phyloP scores from a whole-genome alignment of 2,329 filamentous ascomycete genomes.

The Calonectria pauciramosa region DNA sequence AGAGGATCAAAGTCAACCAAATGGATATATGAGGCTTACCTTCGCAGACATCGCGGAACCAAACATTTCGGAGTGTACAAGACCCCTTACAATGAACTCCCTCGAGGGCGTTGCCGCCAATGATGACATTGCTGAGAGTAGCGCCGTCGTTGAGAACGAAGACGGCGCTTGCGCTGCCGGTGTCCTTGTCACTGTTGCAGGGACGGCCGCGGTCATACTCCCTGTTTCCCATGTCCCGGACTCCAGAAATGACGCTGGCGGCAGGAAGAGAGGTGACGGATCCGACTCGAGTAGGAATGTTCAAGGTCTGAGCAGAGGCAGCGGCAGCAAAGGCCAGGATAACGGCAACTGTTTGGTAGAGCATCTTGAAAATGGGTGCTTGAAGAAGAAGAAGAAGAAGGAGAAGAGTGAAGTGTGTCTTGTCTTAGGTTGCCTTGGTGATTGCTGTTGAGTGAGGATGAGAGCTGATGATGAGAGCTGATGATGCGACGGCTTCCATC shows the following conservation, averaged over 20 bases:
- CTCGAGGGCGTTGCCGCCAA: slow-evolving; percentile 37
- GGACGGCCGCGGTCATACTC: slow-evolving; percentile 23
- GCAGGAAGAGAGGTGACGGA: neutral
- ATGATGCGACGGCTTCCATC: too few species aligned
- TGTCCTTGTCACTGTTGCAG: slow-evolving; percentile 18
- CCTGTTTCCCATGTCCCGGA: slow-evolving; percentile 8
- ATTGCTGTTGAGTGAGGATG: too few species aligned
- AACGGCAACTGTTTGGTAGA: slow-evolving; percentile 5
- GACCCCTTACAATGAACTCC: slow-evolving; percentile 46
- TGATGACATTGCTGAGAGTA: slow-evolving; percentile 34
- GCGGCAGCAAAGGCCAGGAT: slow-evolving; percentile 10
- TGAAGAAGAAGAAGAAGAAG: too few species aligned
- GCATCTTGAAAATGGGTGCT: slow-evolving; percentile 25
- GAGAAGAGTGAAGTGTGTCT: too few species aligned
- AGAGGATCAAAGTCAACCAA: too few species aligned
- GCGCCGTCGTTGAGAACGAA: slow-evolving; percentile 36
- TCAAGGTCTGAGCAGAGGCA: slow-evolving; percentile 18
- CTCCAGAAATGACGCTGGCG: slow-evolving; percentile 10
- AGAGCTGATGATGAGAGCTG: too few species aligned
- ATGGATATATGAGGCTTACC: too few species aligned
- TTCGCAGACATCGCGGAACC: slow-evolving; percentile 56
- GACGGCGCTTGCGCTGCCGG: slow-evolving; percentile 17
- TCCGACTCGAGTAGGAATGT: slow-evolving; percentile 19
- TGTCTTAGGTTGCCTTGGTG: too few species aligned
- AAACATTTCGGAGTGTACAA: slow-evolving; percentile 52